Conservation (phyloP, 306 rosid genomes). For the Acacia melanoxylon region DNA sequence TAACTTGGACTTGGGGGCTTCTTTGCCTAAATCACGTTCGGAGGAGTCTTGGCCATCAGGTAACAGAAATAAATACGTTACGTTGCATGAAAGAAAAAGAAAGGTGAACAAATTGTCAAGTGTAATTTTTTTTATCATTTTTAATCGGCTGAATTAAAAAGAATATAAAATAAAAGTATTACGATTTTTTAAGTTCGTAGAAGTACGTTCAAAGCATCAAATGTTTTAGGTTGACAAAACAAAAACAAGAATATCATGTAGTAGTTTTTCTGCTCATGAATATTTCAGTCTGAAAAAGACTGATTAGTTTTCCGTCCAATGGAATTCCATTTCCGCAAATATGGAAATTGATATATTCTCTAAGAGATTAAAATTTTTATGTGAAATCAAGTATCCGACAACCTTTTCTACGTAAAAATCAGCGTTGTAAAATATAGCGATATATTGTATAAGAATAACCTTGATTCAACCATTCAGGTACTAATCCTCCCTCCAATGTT, state of each 20-base stretch:
- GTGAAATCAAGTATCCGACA: background rate
- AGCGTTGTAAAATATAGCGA: background rate
- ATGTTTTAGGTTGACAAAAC: background rate
- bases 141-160: no score
- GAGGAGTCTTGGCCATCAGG: background rate
- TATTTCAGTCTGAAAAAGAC: background rate
- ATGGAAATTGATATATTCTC: no score
- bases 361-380: no score
- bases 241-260: no score
- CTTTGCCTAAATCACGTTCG: background rate
- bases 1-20: constrained; percentile 6
- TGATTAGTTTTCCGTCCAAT: no score
- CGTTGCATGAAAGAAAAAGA: background rate
- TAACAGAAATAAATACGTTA: background rate
- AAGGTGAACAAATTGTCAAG: background rate
- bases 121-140: no score
- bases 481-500: no score
- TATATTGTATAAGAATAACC: background rate
- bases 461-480: no score
- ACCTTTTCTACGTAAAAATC: background rate
- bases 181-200: background rate
- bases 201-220: background rate
- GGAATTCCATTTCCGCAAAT: no score
- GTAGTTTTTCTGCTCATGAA: background rate
- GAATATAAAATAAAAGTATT: no score